Conservation (phyloP, 2,329 filamentous ascomycete genomes). For the Coniosporium tulheliwenetii region DNA sequence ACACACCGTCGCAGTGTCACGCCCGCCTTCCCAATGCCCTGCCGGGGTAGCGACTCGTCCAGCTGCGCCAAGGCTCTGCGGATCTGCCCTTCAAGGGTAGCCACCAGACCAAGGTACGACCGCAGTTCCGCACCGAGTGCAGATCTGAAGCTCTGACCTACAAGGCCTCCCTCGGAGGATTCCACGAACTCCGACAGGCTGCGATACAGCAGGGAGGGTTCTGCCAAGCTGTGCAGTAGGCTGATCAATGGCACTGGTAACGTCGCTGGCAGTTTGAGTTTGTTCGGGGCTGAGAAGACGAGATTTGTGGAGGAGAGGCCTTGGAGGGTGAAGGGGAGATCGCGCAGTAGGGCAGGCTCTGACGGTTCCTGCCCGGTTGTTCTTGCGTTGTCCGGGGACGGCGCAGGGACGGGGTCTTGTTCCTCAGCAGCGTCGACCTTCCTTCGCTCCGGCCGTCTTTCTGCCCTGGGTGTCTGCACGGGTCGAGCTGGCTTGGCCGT, state of each 20-base stretch:
- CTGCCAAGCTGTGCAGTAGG: constrained; percentile 74
- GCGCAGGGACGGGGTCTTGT: background rate
- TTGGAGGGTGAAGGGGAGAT: constrained; percentile 85
- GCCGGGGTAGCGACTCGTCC: constrained; percentile 50
- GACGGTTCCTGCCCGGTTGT: constrained; percentile 12
- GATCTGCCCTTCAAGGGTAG: constrained; percentile 85
- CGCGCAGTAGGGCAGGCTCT: constrained; percentile 36
- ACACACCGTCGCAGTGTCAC: constrained; percentile 92
- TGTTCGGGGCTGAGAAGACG: constrained; percentile 53
- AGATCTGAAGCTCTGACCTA: constrained; percentile 80
- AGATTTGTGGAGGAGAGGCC: constrained; percentile 79
- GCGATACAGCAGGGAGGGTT: constrained; percentile 84
- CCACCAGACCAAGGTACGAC: constrained; percentile 79
- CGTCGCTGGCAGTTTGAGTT: constrained; percentile 59
- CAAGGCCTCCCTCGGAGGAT: constrained; percentile 63
- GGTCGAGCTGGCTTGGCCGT: constrained; percentile 2
- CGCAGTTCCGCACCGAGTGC: constrained; percentile 74
- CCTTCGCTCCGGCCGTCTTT: constrained; percentile 5
- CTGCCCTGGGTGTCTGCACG: constrained; percentile 6
- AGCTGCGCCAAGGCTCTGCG: constrained; percentile 62
- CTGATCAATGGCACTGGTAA: constrained; percentile 76
- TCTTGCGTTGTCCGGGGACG: background rate
- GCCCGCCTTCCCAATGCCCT: constrained; percentile 66
- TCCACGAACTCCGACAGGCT: constrained; percentile 70
- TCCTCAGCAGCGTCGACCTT: background rate